Base-by-base conservation (phyloP, 2,329 filamentous ascomycete species). In the Pseudocercospora pini-densiflorae region DNA sequence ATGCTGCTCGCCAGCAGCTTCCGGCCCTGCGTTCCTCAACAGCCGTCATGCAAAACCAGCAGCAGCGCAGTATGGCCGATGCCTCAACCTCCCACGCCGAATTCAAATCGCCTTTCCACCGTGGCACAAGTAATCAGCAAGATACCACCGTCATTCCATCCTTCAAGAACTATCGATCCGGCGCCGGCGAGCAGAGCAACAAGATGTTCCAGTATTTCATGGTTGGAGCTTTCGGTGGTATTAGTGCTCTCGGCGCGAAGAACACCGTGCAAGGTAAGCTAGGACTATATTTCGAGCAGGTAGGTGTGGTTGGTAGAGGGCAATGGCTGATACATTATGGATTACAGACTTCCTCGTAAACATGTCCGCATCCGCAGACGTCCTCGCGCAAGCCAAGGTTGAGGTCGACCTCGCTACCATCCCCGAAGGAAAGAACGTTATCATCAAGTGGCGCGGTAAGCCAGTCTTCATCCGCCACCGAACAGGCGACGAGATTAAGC, bases 381-480 rank as follows among this genome's bases (percentile, higher is more conserved):
- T 99, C 79, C 85, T 99, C 84, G 95, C 96, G 80, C 96, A 97
- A 90, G 95, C 95, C 82, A 99, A 99, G 90, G 95, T 99, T 76
- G 95, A 99, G 86, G 91, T 99, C 76, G 93, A 97, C 82, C 91
- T 99, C 74, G 86, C 86, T 77, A 82, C 92, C 72, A 98, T 99
- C 77, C 95, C 95, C 70, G 94, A 98, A 87, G 95, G 95, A 88
- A 99, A 98, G 92, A 99, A 99, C 86, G 95, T 99, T 81, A 96
- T 99, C 82, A 97, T 99, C 88, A 99, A 99, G 87, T 99, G 95
- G 95, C 92, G 95, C 87, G 95, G 95, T 82, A 99, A 99, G 92
- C 95, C 95, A 82, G 93, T 99, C 81, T 99, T 99, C 87, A 93
- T 99, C 89, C 94, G 95, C 82, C 95, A 99, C 90, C 93, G 95